phyloP scores from a whole-genome alignment of 495 filamentous ascomycete genomes.

The Parathielavia appendiculata region DNA sequence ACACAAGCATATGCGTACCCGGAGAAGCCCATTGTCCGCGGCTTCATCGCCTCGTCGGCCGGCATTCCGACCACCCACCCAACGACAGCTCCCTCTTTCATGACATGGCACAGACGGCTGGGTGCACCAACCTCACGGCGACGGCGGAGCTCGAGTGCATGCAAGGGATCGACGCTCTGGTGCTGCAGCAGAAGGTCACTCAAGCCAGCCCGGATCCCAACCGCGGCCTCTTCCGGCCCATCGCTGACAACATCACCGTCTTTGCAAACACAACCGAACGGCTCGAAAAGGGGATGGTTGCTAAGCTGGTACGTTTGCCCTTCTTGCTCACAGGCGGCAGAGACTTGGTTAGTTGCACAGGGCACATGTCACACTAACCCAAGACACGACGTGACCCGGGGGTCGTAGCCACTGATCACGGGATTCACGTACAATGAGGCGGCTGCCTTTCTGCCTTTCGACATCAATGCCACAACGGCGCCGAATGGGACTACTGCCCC shows the following conservation, averaged over 20 bases:
- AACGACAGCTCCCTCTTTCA: conserved; percentile 27
- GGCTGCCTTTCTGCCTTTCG: conserved; percentile 15
- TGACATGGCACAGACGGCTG: conserved; percentile 37
- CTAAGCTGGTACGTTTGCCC: conserved; percentile 12
- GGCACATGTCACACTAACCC: background rate
- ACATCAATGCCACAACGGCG: conserved; percentile 7
- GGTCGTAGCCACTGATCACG: conserved; percentile 11
- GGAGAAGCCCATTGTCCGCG: conserved; percentile 38
- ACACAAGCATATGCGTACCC: conserved; percentile 43
- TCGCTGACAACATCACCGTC: conserved; percentile 25
- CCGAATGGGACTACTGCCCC: background rate
- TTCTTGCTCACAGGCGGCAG: background rate
- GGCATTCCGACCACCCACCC: conserved; percentile 38
- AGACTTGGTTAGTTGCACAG: background rate
- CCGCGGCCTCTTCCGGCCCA: conserved; percentile 22
- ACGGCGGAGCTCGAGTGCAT: conserved; percentile 44
- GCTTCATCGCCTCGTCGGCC: conserved; percentile 51
- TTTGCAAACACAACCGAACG: conserved; percentile 32
- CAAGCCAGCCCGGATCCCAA: background rate
- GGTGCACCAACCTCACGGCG: conserved; percentile 40
- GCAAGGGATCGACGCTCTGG: conserved; percentile 35
- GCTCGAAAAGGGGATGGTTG: conserved; percentile 18
- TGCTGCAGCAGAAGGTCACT: conserved; percentile 36
- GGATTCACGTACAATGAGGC: conserved; percentile 21
- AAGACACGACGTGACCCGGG: background rate